Base-by-base conservation (phyloP, 768 basidiomycete species). In the Polyporus arcularius region DNA sequence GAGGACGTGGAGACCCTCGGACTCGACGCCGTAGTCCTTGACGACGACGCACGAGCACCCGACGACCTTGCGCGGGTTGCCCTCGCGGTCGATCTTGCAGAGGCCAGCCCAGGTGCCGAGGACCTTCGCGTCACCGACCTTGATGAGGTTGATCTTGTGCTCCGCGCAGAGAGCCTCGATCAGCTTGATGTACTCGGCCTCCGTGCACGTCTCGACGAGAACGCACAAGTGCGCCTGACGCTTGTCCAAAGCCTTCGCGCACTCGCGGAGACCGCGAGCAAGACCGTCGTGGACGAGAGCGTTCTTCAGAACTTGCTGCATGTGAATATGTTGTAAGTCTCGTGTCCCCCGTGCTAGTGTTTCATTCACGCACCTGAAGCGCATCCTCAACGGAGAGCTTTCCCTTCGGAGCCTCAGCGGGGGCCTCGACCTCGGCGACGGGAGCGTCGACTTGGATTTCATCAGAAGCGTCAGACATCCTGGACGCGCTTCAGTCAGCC, bases 61-160 rank as follows among this genome's bases (percentile, higher is more conserved):
- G 55, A 95, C 93, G 72, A 98, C 81, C 84, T 98, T 98, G 75
- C 96, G 85, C 50, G 96, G 91, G 80, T 97, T 98, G 67, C 96
- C 96, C 81, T 98, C 96, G 71, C 94, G 88, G 81, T 99, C 96
- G 76, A 98, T 96, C 85, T 99, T 99, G 89, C 96, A 98, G 64
- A 99, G 86, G 72, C 96, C 96, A 69, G 94, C 95, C 96, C 96
- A 98, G 68, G 90, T 93, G 39, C 96, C 96, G 72, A 99, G 90
- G 67, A 96, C 87, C 81, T 99, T 99, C 72, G 94, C 90, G 77
- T 98, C 96, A 70, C 92, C 92, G 67, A 96, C 93, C 81, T 98
- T 98, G 92, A 99, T 98, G 66, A 99, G 82, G 83, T 95, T 94
- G 82, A 98, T 98, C 79, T 96, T 96, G 88, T 98, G 96, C 82